Evolutionary conservation across 768 basidiomycete genomes (phyloP), one percentile per base, ranked within the genome.

Genomic region (Russula olivacea): DNA sequence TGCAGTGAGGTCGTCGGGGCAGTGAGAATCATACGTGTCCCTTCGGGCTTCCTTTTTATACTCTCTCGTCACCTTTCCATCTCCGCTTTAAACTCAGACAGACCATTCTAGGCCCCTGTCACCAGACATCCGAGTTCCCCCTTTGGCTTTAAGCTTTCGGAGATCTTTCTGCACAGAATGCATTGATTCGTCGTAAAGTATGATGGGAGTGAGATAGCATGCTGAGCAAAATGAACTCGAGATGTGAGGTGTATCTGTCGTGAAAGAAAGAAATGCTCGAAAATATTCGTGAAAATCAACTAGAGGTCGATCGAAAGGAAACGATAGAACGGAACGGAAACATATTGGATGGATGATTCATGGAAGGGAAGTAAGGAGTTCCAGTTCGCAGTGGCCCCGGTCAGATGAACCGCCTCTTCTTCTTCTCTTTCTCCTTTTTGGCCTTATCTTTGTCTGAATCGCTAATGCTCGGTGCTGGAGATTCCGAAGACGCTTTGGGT

Each of bases 391-490:
- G 55, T 43, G 43, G 50, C 34, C 34, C 55, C 57, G 43, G 59
- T 72, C 64, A 73, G 64, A 75, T 66, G 69, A 79, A 78, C 71
- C 76, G 77, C 72, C 81, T 84, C 69, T 85, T 83, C 67, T 81
- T 81, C 72, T 84, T 85, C 65, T 85, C 34, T 34, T 34, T 80
- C 75, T 80, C 81, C 72, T 82, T 78, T 57, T 80, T 82, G 71
- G 61, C 38, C 67, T 68, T 82, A 56, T 75, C 74, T 71, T 81
- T 83, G 68, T 79, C 78, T 5, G 68, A 66, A 58, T 84, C 83
- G 68, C 76, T 81, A 51, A 86, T 71, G 74, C 83, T 88, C 49
- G 75, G 71, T 19, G 77, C 78, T 25, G 85, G 83, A 63, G 87
- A 86, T 59, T 85, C 85, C 34, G 75, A 63, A 10, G 57, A 23